Percentiles rank a stretch among this genome's conserved stretches.
These are phyloP conservation scores for Rhodomyrtus psidioides DNA, from an alignment of 441 rosid species.

Conservation along the genomic window DNA sequence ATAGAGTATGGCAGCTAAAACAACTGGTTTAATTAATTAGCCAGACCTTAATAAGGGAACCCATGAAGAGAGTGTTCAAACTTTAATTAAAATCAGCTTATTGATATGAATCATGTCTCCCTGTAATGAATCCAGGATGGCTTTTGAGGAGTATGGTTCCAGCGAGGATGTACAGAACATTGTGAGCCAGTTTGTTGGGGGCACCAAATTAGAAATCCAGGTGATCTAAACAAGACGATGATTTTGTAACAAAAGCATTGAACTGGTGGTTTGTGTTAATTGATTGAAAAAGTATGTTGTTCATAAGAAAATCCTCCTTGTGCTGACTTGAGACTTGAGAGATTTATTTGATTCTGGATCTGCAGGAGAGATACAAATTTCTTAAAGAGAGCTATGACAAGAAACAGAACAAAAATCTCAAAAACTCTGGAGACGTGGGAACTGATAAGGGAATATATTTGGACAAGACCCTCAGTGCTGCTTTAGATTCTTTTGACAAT, in stretches of 20 bases:
- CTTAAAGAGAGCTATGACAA: conserved; percentile 38
- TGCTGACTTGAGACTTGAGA: background rate
- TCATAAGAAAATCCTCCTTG: conserved; percentile 4
- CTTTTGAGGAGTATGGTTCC: conserved; percentile 49
- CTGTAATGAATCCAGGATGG: conserved; percentile 41
- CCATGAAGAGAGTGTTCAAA: background rate
- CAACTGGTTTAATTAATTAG: background rate
- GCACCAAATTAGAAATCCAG: conserved; percentile 42
- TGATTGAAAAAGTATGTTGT: background rate
- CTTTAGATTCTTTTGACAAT: conserved; percentile 63
- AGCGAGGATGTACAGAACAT: conserved; percentile 39
- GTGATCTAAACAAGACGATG: conserved; percentile 19
- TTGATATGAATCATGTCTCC: background rate
- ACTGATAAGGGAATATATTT: conserved; percentile 30
- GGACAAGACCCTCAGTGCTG: conserved; percentile 54
- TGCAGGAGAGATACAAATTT: conserved; percentile 58
- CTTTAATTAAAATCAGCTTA: background rate
- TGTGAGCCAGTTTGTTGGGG: conserved; percentile 51
- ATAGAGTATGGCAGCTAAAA: background rate
- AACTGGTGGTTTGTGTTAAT: conserved; percentile 1
- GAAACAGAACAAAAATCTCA: conserved; percentile 18
- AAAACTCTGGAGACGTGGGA: conserved; percentile 28
- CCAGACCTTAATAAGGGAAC: background rate
- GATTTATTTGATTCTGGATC: conserved; percentile 12
- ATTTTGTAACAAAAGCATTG: background rate